A percentile compares a stretch with the other conserved stretches of the same genome.
phyloP scores from a whole-genome alignment of 805 yeast genomes.

The Yarrowia divulgata region DNA sequence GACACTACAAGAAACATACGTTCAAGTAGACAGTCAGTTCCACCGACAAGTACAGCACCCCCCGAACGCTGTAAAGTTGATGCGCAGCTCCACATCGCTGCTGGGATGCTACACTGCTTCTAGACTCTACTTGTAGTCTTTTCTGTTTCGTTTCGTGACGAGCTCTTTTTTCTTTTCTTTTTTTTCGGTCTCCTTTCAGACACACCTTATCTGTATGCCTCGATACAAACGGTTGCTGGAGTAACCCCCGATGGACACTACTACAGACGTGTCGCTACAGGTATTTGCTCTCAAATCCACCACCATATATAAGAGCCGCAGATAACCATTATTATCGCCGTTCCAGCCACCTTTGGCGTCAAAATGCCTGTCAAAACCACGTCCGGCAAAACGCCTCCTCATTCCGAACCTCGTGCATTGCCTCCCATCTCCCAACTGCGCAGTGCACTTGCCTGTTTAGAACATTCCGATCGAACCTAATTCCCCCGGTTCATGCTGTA shows the following conservation, averaged over 20 bases:
- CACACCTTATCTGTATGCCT: slow-evolving; percentile 13
- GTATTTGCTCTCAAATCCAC: no score
- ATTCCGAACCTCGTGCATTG: slow-evolving; percentile 1
- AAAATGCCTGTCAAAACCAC: background rate
- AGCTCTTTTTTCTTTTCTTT: background rate
- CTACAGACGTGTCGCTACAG: no score
- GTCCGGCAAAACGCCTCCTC: background rate
- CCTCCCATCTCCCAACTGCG: slow-evolving; percentile 32
- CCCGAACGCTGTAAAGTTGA: background rate
- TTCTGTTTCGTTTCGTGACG: no score
- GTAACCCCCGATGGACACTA: background rate
- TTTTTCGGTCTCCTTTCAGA: background rate
- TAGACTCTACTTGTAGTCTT: background rate
- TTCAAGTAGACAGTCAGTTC: no score
- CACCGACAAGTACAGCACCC: no score
- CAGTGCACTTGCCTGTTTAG: slow-evolving; percentile 16
- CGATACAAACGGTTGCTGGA: slow-evolving; percentile 3
- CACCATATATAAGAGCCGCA: no score
- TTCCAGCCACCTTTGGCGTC: background rate
- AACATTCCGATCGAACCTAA: slow-evolving; percentile 22
- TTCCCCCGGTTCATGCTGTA: background rate
- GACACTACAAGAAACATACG: no score
- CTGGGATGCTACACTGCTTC: slow-evolving; percentile 15
- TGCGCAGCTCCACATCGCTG: slow-evolving; percentile 1
- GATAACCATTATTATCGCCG: background rate